Evolutionary conservation across 2,329 filamentous ascomycete species (phyloP).

Genomic region (Tolypocladium tundrense): DNA sequence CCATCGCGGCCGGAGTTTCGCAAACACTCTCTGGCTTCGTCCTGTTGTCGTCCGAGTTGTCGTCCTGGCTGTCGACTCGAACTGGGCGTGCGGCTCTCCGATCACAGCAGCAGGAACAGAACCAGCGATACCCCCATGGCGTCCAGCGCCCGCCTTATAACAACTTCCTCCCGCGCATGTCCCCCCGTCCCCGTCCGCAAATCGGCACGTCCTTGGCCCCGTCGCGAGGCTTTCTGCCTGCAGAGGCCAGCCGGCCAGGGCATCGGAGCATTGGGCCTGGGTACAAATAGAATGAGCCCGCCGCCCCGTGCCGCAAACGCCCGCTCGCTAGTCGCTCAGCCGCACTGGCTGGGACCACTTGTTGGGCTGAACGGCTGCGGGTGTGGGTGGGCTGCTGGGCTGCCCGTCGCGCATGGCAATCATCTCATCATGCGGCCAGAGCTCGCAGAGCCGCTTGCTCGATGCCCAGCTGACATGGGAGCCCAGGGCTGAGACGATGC

Average conservation of each 20-base stretch:
- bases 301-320: neutral
- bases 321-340: neutral
- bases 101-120: neutral
- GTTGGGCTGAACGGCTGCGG: neutral
- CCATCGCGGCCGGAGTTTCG: slow-evolving; percentile 4
- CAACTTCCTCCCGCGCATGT: neutral
- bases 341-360: neutral
- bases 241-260: neutral
- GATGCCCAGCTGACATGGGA: neutral
- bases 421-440: neutral
- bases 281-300: neutral
- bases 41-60: neutral
- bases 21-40: neutral
- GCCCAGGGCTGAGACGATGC: neutral
- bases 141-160: neutral
- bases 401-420: neutral
- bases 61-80: neutral
- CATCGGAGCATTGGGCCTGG: neutral
- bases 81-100: neutral
- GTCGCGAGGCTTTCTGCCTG: neutral
- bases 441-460: neutral
- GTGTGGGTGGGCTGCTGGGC: neutral
- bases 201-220: neutral
- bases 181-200: neutral
- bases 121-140: neutral